These are phyloP conservation scores for Aechmea fasciata DNA, from an alignment of 176 grass and related monocot species.

Conservation along the genomic window DNA sequence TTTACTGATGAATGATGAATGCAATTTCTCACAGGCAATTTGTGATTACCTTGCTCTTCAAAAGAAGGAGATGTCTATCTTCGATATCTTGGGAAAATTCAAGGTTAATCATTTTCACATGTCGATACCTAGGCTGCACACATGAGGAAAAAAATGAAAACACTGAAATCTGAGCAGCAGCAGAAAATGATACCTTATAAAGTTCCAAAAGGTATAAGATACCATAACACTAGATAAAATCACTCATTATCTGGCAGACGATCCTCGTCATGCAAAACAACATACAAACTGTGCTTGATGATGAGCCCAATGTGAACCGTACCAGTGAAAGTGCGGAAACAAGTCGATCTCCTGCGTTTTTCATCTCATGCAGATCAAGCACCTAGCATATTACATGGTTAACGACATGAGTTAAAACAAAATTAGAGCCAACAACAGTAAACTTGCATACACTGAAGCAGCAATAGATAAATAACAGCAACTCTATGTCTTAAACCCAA, in stretches of 20 bases:
- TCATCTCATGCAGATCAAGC: conserved; percentile 74
- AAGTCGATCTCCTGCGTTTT: conserved; percentile 47
- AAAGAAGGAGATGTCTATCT: conserved; percentile 57
- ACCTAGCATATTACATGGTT: conserved; percentile 28
- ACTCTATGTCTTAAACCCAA: too few species aligned
- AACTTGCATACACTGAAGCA: background rate
- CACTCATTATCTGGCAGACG: background rate
- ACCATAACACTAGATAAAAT: background rate
- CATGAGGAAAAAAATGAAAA: background rate
- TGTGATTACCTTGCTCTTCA: conserved; percentile 53
- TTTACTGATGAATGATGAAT: background rate
- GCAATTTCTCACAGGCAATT: conserved; percentile 2
- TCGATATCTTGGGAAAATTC: conserved; percentile 86
- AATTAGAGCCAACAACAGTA: background rate
- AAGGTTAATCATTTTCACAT: conserved; percentile 66
- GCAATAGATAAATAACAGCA: background rate
- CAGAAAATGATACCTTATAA: background rate
- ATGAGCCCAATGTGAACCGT: background rate
- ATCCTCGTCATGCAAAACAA: background rate
- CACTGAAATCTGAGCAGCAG: background rate
- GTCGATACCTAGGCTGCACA: conserved; percentile 44
- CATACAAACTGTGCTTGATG: background rate
- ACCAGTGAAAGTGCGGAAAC: conserved; percentile 67
- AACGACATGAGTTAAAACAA: background rate
- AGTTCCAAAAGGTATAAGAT: background rate